phyloP scores from a whole-genome alignment of 768 basidiomycete species.

The Vishniacozyma victoriae region DNA sequence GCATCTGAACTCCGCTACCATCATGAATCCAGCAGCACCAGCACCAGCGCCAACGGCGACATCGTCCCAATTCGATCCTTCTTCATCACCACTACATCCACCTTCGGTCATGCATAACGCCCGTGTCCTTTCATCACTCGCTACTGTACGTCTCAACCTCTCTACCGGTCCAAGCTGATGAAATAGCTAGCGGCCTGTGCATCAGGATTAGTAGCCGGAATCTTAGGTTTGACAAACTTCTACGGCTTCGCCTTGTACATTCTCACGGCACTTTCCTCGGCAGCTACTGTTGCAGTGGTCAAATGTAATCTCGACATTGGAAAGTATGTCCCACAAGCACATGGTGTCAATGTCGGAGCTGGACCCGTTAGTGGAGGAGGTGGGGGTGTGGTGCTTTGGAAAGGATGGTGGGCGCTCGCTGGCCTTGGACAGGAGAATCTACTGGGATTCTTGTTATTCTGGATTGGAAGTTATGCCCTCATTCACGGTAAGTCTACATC shows the following conservation, averaged over 20 bases:
- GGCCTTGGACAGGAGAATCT: constrained; percentile 86
- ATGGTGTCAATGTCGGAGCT: constrained; percentile 42
- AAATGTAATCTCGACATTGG: constrained; percentile 59
- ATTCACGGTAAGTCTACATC: constrained; percentile 38
- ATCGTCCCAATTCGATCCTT: constrained; percentile 20
- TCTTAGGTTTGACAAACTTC: constrained; percentile 81
- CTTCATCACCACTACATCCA: constrained; percentile 39
- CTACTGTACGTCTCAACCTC: constrained; percentile 28
- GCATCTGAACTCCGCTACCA: too few relatives aligned
- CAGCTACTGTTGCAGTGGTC: constrained; percentile 59
- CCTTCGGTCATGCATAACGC: constrained; percentile 40
- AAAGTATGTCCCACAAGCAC: constrained; percentile 35
- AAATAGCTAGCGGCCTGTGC: constrained; percentile 64
- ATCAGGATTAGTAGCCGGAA: constrained; percentile 78
- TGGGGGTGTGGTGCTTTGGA: constrained; percentile 48
- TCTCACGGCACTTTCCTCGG: constrained; percentile 61
- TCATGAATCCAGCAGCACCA: constrained; percentile 28
- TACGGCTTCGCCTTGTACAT: constrained; percentile 75
- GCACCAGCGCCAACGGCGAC: constrained; percentile 15
- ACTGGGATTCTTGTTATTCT: constrained; percentile 83
- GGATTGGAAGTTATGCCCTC: constrained; percentile 79
- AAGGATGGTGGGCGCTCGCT: constrained; percentile 52
- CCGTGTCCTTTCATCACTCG: constrained; percentile 36
- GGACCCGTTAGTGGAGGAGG: constrained; percentile 51
- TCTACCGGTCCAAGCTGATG: background rate